Evolutionary conservation across 257 asterid genomes (phyloP).

Genomic region (Henckelia pumila): DNA sequence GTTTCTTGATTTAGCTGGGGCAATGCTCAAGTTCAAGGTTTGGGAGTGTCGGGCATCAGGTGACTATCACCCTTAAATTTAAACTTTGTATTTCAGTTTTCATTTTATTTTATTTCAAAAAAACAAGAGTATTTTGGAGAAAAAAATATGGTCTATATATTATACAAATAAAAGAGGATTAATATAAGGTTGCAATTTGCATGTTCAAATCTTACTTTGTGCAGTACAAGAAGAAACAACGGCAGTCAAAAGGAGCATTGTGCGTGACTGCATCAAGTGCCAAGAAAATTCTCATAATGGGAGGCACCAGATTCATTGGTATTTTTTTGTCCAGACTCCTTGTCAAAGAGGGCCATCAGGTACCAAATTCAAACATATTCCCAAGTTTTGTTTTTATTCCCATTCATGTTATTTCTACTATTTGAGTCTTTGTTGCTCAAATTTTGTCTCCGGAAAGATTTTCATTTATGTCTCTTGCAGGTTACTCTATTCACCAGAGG

Average conservation of each 20-base stretch:
- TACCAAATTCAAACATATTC: constrained; percentile 22
- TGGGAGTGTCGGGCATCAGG: not conserved
- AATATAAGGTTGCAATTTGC: no score
- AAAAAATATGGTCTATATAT: no score
- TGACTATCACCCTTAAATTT: no score
- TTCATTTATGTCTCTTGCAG: constrained; percentile 36
- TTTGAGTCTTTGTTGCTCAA: not conserved
- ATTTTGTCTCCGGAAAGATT: not conserved
- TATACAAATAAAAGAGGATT: no score
- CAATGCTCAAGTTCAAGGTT: not conserved
- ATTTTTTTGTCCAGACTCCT: constrained; percentile 90
- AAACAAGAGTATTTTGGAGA: no score
- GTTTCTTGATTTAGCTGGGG: not conserved
- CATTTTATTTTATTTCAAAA: no score
- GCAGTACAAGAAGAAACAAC: constrained; percentile 66
- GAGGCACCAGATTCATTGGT: constrained; percentile 97
- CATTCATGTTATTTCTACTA: not conserved
- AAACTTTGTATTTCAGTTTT: no score
- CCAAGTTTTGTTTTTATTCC: not conserved
- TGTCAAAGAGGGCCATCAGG: constrained; percentile 97
- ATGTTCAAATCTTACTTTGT: constrained; percentile 1
- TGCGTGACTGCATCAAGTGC: constrained; percentile 65
- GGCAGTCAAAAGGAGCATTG: constrained; percentile 62
- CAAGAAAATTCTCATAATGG: constrained; percentile 97
- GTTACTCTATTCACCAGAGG: constrained; percentile 97